Base-by-base conservation (phyloP, 768 basidiomycete species). In the Zangia roseola region DNA sequence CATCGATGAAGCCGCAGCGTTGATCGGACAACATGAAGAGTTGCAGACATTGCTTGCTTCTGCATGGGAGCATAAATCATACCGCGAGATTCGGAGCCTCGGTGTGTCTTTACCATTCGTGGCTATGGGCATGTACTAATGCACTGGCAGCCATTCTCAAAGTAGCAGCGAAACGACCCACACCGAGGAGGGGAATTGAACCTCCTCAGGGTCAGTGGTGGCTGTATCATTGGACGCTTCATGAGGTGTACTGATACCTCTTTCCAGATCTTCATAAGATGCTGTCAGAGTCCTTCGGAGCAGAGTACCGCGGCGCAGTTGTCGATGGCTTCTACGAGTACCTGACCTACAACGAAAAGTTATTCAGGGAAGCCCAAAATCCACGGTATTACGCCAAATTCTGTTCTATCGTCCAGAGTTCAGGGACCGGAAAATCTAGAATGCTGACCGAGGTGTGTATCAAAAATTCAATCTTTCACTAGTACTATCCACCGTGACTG, bases 351-450 rank as follows among this genome's bases (percentile, higher is more conserved):
- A 50, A 56, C 5, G 40, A 50, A 17, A 40, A 20, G 19, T 4
- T 24, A 6, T 55, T 49, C 34, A 31, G 7, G 17, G 9, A 31
- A 3, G 12, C 14, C 5, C 1, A 10, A 3, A 4, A 10, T 10
- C 38, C 31, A 1, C 5, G 6, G 21, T 42, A 55, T 20, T 55
- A 49, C 7, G 50, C 56, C 33, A 57, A 28, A 16, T 35, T 54
- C 7, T 54, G 55, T 26, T n/a, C 45, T n/a, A 38, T 47, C 5
- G 37, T 54, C 2, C 57, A 58, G 10, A 58, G 57, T 8, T 58
- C 52, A 2, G 57, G 53, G 0, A 59, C 57, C 0, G 58, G 58
- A 0, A 55, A 49, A 33, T 50, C 58, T 7, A 59, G 50, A 12
- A 19, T 53, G 40, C 7, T 60, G 2, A 50, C 43, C 0, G 54